Evolutionary conservation across 129 eudicot species (phyloP).

Genomic region (Saussurea involucrata): DNA sequence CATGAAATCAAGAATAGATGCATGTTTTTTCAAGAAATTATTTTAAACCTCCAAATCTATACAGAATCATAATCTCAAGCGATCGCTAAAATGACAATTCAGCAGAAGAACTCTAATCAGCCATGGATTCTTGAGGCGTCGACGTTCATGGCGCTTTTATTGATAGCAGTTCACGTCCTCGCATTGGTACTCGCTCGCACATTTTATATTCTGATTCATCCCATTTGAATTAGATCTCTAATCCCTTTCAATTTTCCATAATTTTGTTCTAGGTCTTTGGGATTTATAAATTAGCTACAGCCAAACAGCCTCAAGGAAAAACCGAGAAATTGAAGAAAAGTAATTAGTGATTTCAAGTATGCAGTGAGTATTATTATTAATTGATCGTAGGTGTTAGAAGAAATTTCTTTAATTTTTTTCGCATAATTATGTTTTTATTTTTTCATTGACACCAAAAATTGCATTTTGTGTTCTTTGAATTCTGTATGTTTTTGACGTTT

Average conservation of each 20-base stretch:
- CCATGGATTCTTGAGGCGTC: conserved; percentile 35
- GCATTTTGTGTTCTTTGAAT: conserved; percentile 1
- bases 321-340: conserved; percentile 26
- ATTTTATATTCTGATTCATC: neutral
- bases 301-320: conserved; percentile 22
- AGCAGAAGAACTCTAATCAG: conserved; percentile 20
- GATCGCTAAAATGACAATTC: conserved; percentile 13
- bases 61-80: neutral
- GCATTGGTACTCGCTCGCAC: conserved; percentile 16
- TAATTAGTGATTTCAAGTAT: conserved; percentile 18
- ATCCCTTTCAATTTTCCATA: neutral
- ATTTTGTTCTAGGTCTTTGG: conserved; percentile 23
- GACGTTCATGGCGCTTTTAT: conserved; percentile 19
- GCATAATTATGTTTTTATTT: neutral
- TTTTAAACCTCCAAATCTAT: neutral
- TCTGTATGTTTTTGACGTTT: neutral
- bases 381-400: neutral
- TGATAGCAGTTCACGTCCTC: conserved; percentile 26
- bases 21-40: neutral
- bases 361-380: neutral
- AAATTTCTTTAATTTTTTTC: neutral
- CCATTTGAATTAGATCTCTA: conserved; percentile 1
- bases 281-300: conserved; percentile 25
- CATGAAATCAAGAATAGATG: neutral
- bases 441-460: neutral